Conservation (phyloP, 2,329 filamentous ascomycete species). For the Colletotrichum simmondsii region DNA sequence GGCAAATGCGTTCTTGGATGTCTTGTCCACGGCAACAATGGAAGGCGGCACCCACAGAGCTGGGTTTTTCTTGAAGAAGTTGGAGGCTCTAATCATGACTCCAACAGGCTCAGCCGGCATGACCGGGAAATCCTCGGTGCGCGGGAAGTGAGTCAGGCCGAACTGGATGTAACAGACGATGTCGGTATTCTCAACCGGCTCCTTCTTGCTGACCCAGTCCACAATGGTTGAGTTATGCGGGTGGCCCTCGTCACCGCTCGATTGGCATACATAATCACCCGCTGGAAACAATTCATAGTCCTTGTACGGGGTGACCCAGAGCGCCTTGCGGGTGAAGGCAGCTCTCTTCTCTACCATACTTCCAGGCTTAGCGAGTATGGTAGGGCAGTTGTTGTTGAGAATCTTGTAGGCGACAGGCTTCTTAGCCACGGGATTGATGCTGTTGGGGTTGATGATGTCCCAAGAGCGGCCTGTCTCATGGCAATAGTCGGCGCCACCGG, state of each 20-base stretch:
- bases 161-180: slow-evolving; percentile 68
- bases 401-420: slow-evolving; percentile 41
- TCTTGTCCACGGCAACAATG: background rate
- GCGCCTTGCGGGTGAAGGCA: slow-evolving; percentile 9
- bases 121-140: slow-evolving; percentile 67
- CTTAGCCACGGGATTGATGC: slow-evolving; percentile 59
- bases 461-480: slow-evolving; percentile 30
- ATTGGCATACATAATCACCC: slow-evolving; percentile 15
- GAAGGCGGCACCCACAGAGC: slow-evolving; percentile 46
- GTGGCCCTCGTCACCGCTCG: slow-evolving; percentile 40
- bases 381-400: slow-evolving; percentile 19
- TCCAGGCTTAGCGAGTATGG: slow-evolving; percentile 16
- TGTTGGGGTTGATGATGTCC: slow-evolving; percentile 59
- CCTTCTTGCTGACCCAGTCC: slow-evolving; percentile 41
- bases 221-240: slow-evolving; percentile 57
- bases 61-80: slow-evolving; percentile 63
- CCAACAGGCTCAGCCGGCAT: slow-evolving; percentile 68
- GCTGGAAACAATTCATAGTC: slow-evolving; percentile 13
- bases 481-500: slow-evolving; percentile 39
- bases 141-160: slow-evolving; percentile 63
- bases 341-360: slow-evolving; percentile 23
- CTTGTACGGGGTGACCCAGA: slow-evolving; percentile 12
- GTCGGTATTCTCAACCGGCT: slow-evolving; percentile 64
- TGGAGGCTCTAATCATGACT: slow-evolving; percentile 59
- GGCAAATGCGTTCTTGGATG: background rate